Evolutionary conservation across 148 eudicot genomes (phyloP).

Genomic region (Limonium bicolor): DNA sequence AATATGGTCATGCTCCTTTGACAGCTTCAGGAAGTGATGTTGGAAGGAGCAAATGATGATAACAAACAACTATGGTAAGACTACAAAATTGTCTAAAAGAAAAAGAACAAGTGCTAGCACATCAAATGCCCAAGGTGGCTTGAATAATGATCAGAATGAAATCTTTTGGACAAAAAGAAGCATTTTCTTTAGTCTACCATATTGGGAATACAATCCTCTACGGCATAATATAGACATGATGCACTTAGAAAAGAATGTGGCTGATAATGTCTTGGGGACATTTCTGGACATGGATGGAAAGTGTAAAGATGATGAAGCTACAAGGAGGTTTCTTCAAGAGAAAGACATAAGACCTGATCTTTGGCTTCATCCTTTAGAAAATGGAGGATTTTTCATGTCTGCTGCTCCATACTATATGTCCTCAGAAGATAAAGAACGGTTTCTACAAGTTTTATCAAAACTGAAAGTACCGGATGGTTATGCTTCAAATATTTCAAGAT

Average conservation of each 20-base stretch:
- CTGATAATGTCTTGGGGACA: not conserved
- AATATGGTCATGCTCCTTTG: not conserved
- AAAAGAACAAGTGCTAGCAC: not conserved
- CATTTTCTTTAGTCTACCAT: not conserved
- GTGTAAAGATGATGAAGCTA: not conserved
- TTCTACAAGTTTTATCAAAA: not conserved
- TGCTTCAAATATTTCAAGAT: not conserved
- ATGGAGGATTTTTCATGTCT: not conserved
- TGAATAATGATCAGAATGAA: not conserved
- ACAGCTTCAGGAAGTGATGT: not conserved
- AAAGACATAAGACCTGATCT: constrained; percentile 2
- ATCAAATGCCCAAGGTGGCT: constrained; percentile 1
- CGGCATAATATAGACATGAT: constrained; percentile 1
- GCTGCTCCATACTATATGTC: not conserved
- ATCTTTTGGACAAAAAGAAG: constrained; percentile 1
- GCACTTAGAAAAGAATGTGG: constrained; percentile 6
- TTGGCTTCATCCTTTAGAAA: not conserved
- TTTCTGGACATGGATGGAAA: not conserved
- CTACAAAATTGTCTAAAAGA: not conserved
- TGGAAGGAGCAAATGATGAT: not conserved
- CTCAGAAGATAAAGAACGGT: not conserved
- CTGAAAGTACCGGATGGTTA: constrained; percentile 4
- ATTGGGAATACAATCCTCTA: not conserved
- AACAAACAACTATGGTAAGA: not conserved
- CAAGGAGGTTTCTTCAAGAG: constrained; percentile 1